Base-by-base conservation (phyloP, 2,329 filamentous ascomycete species). In the Talaromyces sp. region DNA sequence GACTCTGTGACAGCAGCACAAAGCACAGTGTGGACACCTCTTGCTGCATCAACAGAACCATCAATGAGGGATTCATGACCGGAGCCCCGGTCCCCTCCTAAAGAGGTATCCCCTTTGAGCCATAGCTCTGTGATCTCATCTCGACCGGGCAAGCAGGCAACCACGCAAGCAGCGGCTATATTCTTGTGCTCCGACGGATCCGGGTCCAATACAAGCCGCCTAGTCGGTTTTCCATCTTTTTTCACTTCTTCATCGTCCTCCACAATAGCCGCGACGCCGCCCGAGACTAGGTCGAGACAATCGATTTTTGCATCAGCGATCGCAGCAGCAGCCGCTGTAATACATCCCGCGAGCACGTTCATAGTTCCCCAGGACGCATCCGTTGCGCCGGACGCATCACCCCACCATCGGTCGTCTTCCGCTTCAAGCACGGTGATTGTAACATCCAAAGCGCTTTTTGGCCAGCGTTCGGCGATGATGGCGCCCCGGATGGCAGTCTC, bases 371-470 rank as follows among this genome's bases (percentile, higher is more conserved):
- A 96, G 15, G 89, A 85, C 64, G 87, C 86, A 62, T 86, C 84
- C 61, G 72, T 73, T 22, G 68, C 77, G 62, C 77, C 80, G 9
- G 75, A 71, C 22, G 78, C 77, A 71, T 86, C 83, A 4, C 83
- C 85, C 82, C 84, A 86, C 82, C 84, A 87, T 39, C 81, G 80
- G 69, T 93, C 89, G 72, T 97, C 91, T 71, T 98, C 95, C 3
- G 92, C 93, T 77, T 99, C 95, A 19, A 99, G 81, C 55, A 99
- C 87, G 0, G 92, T 97, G 55, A 99, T 87, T 19, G 96, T 88
- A 47, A 99, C 88, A 73, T 99, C 95, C n/a, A 96, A 88, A 52
- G 92, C 93, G 73, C 92, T 96, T 81, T 99, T 99, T n/a, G 95
- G 95, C 91, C 93, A 99, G 62, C 93, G 84, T 73, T 97, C 93